Evolutionary conservation across 768 basidiomycete species (phyloP).

Genomic region (Lactifluus volemus): DNA sequence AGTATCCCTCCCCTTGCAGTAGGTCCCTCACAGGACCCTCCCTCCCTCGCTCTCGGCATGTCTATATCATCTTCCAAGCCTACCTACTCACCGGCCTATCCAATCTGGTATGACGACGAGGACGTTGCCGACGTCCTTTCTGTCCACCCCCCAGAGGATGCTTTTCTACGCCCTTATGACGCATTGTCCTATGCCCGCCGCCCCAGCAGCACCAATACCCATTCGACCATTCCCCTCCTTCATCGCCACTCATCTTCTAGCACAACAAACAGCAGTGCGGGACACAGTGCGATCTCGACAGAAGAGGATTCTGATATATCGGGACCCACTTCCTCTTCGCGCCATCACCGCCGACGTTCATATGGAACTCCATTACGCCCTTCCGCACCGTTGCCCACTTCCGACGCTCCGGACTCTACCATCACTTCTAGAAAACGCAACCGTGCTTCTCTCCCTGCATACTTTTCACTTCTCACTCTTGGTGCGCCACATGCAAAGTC

Average conservation of each 20-base stretch:
- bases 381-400: background rate
- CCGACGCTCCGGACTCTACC: constrained; percentile 6
- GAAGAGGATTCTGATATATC: constrained; percentile 11
- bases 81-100: constrained; percentile 3
- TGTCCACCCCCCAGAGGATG: constrained; percentile 1
- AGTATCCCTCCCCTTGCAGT: constrained; percentile 9
- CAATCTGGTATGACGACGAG: constrained; percentile 19
- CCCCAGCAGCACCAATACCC: constrained; percentile 20
- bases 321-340: constrained; percentile 7
- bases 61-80: constrained; percentile 13
- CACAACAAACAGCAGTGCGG: constrained; percentile 7
- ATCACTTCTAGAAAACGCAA: constrained; percentile 11
- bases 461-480: constrained; percentile 22
- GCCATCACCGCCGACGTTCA: constrained; percentile 9
- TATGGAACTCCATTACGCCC: constrained; percentile 5
- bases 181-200: constrained; percentile 21
- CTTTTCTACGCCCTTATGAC: background rate
- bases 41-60: constrained; percentile 15
- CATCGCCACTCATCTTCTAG: constrained; percentile 16
- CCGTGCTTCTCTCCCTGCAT: constrained; percentile 21
- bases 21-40: constrained; percentile 2
- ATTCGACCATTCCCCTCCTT: constrained; percentile 20
- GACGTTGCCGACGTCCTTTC: constrained; percentile 9
- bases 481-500: constrained; percentile 13
- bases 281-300: constrained; percentile 7